phyloP scores from a whole-genome alignment of 2,329 filamentous ascomycete species.

The Neurospora sp. region DNA sequence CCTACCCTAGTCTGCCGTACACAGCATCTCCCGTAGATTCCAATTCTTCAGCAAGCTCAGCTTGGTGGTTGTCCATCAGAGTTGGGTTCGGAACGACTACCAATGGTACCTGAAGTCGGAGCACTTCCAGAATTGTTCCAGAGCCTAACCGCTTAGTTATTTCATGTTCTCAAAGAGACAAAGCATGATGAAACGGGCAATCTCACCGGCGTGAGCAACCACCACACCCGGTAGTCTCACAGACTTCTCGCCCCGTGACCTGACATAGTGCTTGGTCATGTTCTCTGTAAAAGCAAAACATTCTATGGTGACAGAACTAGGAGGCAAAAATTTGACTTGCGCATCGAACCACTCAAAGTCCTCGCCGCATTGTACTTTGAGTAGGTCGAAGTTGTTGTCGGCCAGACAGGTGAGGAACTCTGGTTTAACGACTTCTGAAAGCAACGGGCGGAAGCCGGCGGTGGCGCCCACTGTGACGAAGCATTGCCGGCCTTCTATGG shows the following conservation, averaged over 20 bases:
- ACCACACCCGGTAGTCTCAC: slow-evolving; percentile 56
- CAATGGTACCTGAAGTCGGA: slow-evolving; percentile 64
- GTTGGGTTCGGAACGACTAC: slow-evolving; percentile 79
- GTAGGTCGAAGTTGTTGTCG: slow-evolving; percentile 53
- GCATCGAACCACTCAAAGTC: slow-evolving; percentile 46
- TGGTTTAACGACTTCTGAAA: slow-evolving; percentile 52
- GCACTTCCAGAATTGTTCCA: slow-evolving; percentile 76
- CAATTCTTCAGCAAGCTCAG: slow-evolving; percentile 72
- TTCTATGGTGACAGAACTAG: slow-evolving; percentile 34
- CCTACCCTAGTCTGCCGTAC: slow-evolving; percentile 57
- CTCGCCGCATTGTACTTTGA: slow-evolving; percentile 74
- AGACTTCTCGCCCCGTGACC: slow-evolving; percentile 37
- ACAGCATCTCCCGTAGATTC: slow-evolving; percentile 66
- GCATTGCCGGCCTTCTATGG: slow-evolving; percentile 31
- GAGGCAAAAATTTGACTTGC: slow-evolving; percentile 16
- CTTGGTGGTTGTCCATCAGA: slow-evolving; percentile 84
- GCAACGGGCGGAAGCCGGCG: slow-evolving; percentile 65
- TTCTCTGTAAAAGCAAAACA: slow-evolving; percentile 60
- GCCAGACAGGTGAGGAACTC: slow-evolving; percentile 53
- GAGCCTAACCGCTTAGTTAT: slow-evolving; percentile 49
- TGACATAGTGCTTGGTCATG: slow-evolving; percentile 47
- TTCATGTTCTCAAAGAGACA: neutral
- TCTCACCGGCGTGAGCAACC: slow-evolving; percentile 78
- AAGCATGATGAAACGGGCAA: neutral
- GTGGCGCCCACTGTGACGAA: slow-evolving; percentile 92